Base-by-base conservation (phyloP, 139 green algal genomes). In the Haematococcus lacustris region DNA sequence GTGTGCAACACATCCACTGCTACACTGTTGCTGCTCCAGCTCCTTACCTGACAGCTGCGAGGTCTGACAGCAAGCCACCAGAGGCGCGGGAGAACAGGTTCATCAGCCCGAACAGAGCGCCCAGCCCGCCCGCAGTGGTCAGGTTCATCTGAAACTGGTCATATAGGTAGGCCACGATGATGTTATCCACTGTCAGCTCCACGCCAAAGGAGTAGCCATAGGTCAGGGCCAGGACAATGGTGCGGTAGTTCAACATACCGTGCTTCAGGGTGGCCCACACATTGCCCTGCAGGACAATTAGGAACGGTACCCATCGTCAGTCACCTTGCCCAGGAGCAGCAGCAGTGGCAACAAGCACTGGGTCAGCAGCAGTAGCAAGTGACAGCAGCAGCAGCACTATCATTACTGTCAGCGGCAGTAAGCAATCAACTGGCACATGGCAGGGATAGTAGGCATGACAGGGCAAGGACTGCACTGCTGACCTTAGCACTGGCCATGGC, bases 61-160 rank as follows among this genome's bases (percentile, higher is more conserved):
- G n/a, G 74, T 95, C 90, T 1, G 83, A 90, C 0, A 80, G 37
- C 32, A 90, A 74, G 63, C 89, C 90, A n/a, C 94, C 93, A 26
- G 88, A 59, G 9, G 93, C 87, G 33, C 95, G 83, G 0, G 88
- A 88, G 83, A 95, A 91, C 50, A 99, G 70, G 87, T 99, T 99
- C 84, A 94, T 90, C 32, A 98, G 71, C 30, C 91, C 92, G 66
- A 96, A 96, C 38, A 91, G 30, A 51, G 74, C 71, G 28, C 79
- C 79, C 39, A 81, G 35, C 81, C 93, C 89, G 25, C 97, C 78
- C 2, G 78, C 77, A 2, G 73, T 71, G 0, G 73, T 61, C 4
- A 85, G 73, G 62, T 34, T 77, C 3, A 96, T 60, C 59, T 73
- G 71, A 73, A 95, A 96, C 70, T 91, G 86, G 74, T 93, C 88